Evolutionary conservation across 106 monocot species (phyloP).

Genomic region (Dendrobium chrysotoxum): DNA sequence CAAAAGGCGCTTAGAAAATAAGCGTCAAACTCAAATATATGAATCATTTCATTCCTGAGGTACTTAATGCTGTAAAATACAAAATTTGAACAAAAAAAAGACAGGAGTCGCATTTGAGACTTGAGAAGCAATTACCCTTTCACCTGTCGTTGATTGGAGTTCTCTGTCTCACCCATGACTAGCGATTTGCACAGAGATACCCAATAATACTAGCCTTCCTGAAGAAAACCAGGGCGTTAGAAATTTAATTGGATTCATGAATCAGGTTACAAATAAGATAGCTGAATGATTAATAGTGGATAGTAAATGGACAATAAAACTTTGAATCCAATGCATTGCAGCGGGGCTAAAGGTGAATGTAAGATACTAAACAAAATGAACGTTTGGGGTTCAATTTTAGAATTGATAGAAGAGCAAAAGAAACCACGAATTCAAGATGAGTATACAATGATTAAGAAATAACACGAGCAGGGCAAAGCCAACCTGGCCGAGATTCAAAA

Average conservation of each 20-base stretch:
- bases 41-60: background rate
- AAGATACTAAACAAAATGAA: background rate
- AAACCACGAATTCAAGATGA: too few species aligned
- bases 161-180: constrained; percentile 6
- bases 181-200: background rate
- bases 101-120: background rate
- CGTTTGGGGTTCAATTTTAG: too few species aligned
- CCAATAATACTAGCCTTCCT: background rate
- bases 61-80: background rate
- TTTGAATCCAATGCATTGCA: background rate
- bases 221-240: background rate
- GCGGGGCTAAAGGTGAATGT: background rate
- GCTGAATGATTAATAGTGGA: background rate
- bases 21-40: background rate
- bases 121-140: background rate
- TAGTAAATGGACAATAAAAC: background rate
- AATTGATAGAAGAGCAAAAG: too few species aligned
- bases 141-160: background rate
- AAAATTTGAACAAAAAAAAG: background rate
- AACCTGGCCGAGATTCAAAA: too few species aligned
- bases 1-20: background rate
- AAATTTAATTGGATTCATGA: background rate
- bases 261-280: background rate
- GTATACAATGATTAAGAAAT: too few species aligned
- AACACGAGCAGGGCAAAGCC: too few species aligned